These are phyloP conservation scores for Gentiana macrophylla DNA, from an alignment of 257 asterid genomes.

Conservation along the genomic window DNA sequence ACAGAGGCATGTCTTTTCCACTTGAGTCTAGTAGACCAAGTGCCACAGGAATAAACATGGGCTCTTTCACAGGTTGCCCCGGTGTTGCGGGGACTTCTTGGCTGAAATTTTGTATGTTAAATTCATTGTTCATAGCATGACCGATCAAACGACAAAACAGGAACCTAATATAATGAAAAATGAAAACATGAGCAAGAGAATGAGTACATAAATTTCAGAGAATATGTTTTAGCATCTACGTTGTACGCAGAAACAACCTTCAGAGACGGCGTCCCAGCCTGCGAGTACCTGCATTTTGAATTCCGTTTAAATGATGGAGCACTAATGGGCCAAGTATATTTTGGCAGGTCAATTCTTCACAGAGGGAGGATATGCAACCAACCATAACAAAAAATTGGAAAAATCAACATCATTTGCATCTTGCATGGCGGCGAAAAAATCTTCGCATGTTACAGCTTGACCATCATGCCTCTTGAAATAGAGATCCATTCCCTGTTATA, in stretches of 20 bases:
- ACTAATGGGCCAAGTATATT: not conserved
- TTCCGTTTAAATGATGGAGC: slow-evolving; percentile 1
- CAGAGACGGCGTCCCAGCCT: slow-evolving; percentile 92
- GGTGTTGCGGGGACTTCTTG: slow-evolving; percentile 94
- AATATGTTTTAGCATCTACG: slow-evolving; percentile 48
- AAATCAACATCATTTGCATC: slow-evolving; percentile 90
- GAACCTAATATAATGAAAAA: not conserved
- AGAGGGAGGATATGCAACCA: slow-evolving; percentile 12
- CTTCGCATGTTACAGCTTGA: slow-evolving; percentile 84
- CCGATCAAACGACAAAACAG: not conserved
- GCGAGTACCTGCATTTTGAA: slow-evolving; percentile 70
- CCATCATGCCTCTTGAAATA: slow-evolving; percentile 80
- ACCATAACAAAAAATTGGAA: slow-evolving; percentile 83
- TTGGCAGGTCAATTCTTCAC: slow-evolving; percentile 1
- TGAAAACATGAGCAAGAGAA: not conserved
- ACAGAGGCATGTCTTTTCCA: slow-evolving; percentile 66
- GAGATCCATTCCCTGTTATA: slow-evolving; percentile 67
- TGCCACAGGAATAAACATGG: slow-evolving; percentile 74
- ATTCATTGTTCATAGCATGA: slow-evolving; percentile 8
- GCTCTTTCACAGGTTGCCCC: slow-evolving; percentile 76
- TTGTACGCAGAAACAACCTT: slow-evolving; percentile 52
- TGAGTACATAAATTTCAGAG: slow-evolving; percentile 74
- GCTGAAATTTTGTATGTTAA: slow-evolving; percentile 32
- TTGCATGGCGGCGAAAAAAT: slow-evolving; percentile 89
- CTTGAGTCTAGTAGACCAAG: slow-evolving; percentile 58